phyloP scores from a whole-genome alignment of 768 basidiomycete genomes.

The Podaxis pistillaris region DNA sequence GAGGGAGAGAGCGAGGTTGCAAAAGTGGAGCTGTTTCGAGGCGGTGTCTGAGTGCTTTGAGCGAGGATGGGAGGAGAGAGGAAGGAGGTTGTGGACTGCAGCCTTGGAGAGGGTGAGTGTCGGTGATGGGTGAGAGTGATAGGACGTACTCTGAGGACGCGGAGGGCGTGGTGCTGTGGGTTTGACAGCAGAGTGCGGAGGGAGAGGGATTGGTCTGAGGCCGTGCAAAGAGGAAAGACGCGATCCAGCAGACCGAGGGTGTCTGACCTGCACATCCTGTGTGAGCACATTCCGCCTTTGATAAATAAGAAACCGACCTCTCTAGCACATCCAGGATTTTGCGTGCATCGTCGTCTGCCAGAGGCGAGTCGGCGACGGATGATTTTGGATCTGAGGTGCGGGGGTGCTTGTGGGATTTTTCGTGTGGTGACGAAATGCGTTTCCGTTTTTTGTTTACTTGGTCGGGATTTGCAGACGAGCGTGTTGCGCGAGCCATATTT shows the following conservation, averaged over 20 bases:
- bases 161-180: slow-evolving; percentile 50
- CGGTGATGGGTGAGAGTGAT: slow-evolving; percentile 18
- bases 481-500: slow-evolving; percentile 75
- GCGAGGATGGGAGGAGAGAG: slow-evolving; percentile 65
- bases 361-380: slow-evolving; percentile 16
- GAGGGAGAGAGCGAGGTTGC: slow-evolving; percentile 68
- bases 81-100: slow-evolving; percentile 66
- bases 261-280: slow-evolving; percentile 50
- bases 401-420: slow-evolving; percentile 47
- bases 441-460: slow-evolving; percentile 55
- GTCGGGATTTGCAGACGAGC: slow-evolving; percentile 39
- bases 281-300: slow-evolving; percentile 12
- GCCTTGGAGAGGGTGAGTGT: slow-evolving; percentile 34
- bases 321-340: slow-evolving; percentile 61
- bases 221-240: slow-evolving; percentile 57
- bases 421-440: slow-evolving; percentile 38
- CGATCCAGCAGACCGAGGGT: slow-evolving; percentile 78
- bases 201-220: slow-evolving; percentile 40
- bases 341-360: slow-evolving; percentile 36
- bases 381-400: slow-evolving; percentile 33
- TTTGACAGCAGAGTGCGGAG: slow-evolving; percentile 58
- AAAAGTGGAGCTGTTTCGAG: slow-evolving; percentile 71
- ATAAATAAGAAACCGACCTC: slow-evolving; percentile 35
- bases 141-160: slow-evolving; percentile 52
- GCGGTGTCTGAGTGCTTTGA: slow-evolving; percentile 62